A percentile compares a stretch with the other conserved stretches of the same genome.
These are phyloP conservation scores for Trametes sp. DNA, from an alignment of 1,284 basidiomycete species.

Conservation along the genomic window DNA sequence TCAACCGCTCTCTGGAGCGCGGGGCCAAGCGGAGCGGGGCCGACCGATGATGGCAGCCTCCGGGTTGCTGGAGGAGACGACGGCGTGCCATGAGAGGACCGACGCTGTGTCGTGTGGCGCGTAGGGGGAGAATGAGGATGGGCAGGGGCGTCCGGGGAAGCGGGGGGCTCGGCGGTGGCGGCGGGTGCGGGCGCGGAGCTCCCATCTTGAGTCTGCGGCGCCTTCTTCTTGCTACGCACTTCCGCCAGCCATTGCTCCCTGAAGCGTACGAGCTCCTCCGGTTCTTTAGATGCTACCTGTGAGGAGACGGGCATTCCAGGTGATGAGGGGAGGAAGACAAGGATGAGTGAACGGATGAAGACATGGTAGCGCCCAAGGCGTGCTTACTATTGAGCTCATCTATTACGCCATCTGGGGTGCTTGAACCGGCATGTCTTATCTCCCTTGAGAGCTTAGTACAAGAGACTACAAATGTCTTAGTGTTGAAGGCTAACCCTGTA, in stretches of 20 bases:
- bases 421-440: background rate
- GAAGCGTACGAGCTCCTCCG: conserved; percentile 68
- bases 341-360: conserved; percentile 22
- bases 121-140: conserved; percentile 14
- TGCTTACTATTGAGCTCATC: conserved; percentile 10
- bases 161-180: conserved; percentile 2
- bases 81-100: conserved; percentile 12
- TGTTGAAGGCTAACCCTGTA: background rate
- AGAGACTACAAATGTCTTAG: background rate
- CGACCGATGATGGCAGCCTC: conserved; percentile 4
- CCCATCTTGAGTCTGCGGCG: conserved; percentile 11
- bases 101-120: conserved; percentile 10
- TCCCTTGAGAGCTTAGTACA: background rate
- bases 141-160: background rate
- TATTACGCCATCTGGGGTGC: conserved; percentile 12
- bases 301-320: conserved; percentile 1
- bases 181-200: conserved; percentile 5
- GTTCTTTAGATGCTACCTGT: conserved; percentile 38
- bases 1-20: conserved; percentile 60
- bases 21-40: conserved; percentile 39
- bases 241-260: conserved; percentile 80
- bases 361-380: conserved; percentile 7
- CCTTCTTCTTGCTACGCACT: conserved; percentile 53
- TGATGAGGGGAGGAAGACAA: background rate
- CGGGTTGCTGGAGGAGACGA: conserved; percentile 8